phyloP scores from a whole-genome alignment of 495 filamentous ascomycete species.

The Bombardia bombarda region DNA sequence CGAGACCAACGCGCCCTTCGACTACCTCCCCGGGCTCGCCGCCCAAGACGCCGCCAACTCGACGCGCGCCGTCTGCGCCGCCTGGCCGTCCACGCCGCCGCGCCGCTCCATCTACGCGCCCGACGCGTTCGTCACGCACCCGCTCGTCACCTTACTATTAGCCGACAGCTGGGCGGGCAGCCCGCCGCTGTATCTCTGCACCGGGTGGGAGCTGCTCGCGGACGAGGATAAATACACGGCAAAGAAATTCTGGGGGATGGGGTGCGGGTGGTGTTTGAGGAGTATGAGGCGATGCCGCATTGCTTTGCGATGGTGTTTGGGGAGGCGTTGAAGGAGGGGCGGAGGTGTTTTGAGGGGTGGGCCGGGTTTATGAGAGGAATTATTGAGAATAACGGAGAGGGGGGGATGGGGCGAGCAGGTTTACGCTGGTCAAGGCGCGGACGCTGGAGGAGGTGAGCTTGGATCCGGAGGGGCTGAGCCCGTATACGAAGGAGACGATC shows the following conservation, averaged over 20 bases:
- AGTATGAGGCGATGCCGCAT: conserved; percentile 88
- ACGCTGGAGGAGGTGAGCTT: conserved; percentile 43
- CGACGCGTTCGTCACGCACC: conserved; percentile 57
- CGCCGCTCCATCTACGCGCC: conserved; percentile 62
- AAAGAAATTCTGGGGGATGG: conserved; percentile 50
- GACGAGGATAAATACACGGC: conserved; percentile 65
- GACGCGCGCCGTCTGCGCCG: conserved; percentile 44
- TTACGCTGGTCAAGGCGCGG: conserved; percentile 48
- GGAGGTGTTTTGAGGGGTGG: conserved; percentile 48
- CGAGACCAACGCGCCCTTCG: conserved; percentile 51
- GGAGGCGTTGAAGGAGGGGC: conserved; percentile 35
- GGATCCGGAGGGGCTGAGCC: conserved; percentile 41
- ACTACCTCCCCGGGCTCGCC: conserved; percentile 59
- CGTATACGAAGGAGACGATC: conserved; percentile 51
- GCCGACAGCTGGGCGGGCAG: conserved; percentile 59
- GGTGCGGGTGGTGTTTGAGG: conserved; percentile 58
- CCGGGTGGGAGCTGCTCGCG: conserved; percentile 72
- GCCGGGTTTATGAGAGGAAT: conserved; percentile 46
- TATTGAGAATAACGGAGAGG: conserved; percentile 24
- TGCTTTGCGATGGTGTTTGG: conserved; percentile 65
- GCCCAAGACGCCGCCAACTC: conserved; percentile 19
- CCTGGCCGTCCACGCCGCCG: conserved; percentile 69
- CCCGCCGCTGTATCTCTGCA: conserved; percentile 63
- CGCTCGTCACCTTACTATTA: conserved; percentile 63
- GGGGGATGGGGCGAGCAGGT: conserved; percentile 32